These are phyloP conservation scores for Saturnispora ahearnii DNA, from an alignment of 805 yeast genomes.

Conservation along the genomic window DNA sequence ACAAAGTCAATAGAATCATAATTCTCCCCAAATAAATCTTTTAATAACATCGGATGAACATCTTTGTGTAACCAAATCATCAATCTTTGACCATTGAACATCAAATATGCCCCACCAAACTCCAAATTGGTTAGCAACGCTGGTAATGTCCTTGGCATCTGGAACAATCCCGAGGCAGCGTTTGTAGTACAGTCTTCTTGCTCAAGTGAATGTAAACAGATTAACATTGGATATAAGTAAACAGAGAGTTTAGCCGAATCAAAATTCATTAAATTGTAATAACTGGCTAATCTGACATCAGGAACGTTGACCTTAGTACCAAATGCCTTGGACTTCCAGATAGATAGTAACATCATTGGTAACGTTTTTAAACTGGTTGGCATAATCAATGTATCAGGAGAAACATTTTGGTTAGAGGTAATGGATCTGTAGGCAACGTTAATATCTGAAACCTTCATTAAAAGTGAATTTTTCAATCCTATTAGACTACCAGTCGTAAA, in stretches of 20 bases:
- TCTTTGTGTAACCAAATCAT: conserved; percentile 61
- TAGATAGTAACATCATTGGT: conserved; percentile 56
- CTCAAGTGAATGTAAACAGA: conserved; percentile 58
- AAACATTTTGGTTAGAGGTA: conserved; percentile 34
- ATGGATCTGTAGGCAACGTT: conserved; percentile 48
- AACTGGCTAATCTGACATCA: conserved; percentile 56
- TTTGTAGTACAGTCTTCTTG: conserved; percentile 49
- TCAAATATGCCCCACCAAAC: conserved; percentile 68
- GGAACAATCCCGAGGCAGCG: conserved; percentile 33
- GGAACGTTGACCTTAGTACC: conserved; percentile 41
- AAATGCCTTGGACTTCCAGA: conserved; percentile 60
- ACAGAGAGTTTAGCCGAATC: conserved; percentile 49
- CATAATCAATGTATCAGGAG: conserved; percentile 59
- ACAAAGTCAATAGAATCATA: conserved; percentile 39
- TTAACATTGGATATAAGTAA: conserved; percentile 71
- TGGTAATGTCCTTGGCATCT: conserved; percentile 41
- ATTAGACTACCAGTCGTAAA: conserved; percentile 32
- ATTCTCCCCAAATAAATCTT: conserved; percentile 62
- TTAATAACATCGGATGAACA: conserved; percentile 55
- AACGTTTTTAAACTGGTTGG: conserved; percentile 74
- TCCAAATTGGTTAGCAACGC: conserved; percentile 35
- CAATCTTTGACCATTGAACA: conserved; percentile 57
- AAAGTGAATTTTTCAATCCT: conserved; percentile 26
- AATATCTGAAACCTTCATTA: conserved; percentile 40
- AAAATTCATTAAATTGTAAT: conserved; percentile 41